These are phyloP conservation scores for Apophysomyces variabilis DNA, from an alignment of 371 early-diverging fungal species.

Conservation along the genomic window DNA sequence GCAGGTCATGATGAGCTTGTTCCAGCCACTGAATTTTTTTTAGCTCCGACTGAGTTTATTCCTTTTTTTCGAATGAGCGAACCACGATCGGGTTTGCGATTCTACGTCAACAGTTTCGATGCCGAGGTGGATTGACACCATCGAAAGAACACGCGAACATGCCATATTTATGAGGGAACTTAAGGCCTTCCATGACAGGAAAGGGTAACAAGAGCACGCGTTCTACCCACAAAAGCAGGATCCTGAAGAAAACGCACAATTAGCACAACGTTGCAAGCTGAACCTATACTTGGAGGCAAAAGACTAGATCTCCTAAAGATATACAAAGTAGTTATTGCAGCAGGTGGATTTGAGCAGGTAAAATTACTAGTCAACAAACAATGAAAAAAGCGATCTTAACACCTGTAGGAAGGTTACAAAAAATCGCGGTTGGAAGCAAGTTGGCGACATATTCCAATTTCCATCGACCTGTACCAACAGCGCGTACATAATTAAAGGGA, in stretches of 20 bases:
- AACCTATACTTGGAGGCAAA: slow-evolving; percentile 80
- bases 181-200: slow-evolving; percentile 68
- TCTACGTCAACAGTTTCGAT: background rate
- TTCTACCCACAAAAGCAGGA: background rate
- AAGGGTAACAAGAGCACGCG: slow-evolving; percentile 59
- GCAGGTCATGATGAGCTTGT: too few species aligned
- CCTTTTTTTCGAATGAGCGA: too few species aligned
- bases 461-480: slow-evolving; percentile 83
- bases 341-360: slow-evolving; percentile 79
- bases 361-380: background rate
- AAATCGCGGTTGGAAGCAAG: slow-evolving; percentile 77
- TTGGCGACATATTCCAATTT: slow-evolving; percentile 72
- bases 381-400: background rate
- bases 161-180: slow-evolving; percentile 70
- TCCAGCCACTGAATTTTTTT: too few species aligned
- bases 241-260: background rate
- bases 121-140: slow-evolving; percentile 46
- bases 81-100: too few species aligned
- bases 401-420: slow-evolving; percentile 59
- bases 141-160: slow-evolving; percentile 76
- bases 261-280: slow-evolving; percentile 67
- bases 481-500: slow-evolving; percentile 76
- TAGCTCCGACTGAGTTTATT: too few species aligned
- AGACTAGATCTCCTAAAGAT: slow-evolving; percentile 72
- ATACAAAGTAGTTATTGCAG: slow-evolving; percentile 66